These are phyloP conservation scores for Polytolypa hystricis DNA, from an alignment of 2,329 filamentous ascomycete genomes.

Conservation along the genomic window DNA sequence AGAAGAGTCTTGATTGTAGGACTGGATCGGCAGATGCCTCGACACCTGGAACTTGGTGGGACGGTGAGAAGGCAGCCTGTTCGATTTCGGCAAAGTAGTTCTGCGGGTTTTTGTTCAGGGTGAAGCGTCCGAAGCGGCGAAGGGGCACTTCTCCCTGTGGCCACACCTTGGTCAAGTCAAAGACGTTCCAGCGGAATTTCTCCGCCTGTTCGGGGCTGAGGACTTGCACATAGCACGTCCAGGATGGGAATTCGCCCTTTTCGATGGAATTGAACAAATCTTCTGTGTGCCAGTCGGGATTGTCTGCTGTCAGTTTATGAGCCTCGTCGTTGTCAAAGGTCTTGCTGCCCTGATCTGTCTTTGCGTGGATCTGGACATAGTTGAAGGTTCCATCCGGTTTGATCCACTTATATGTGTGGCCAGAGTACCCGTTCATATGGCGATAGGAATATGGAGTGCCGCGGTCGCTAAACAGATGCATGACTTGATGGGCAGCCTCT, in stretches of 20 bases:
- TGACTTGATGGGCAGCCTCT: constrained; percentile 52
- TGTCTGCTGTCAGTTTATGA: constrained; percentile 40
- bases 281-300: constrained; percentile 52
- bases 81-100: constrained; percentile 65
- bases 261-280: constrained; percentile 56
- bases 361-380: constrained; percentile 55
- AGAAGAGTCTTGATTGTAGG: constrained; percentile 58
- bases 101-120: constrained; percentile 51
- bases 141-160: constrained; percentile 53
- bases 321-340: constrained; percentile 50
- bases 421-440: constrained; percentile 57
- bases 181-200: constrained; percentile 51
- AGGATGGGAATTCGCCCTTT: constrained; percentile 49
- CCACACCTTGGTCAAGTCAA: constrained; percentile 62
- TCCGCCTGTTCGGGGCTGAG: constrained; percentile 52
- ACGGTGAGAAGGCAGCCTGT: constrained; percentile 58
- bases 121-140: constrained; percentile 50
- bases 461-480: constrained; percentile 55
- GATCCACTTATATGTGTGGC: constrained; percentile 56
- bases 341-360: constrained; percentile 52
- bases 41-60: constrained; percentile 55
- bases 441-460: constrained; percentile 56
- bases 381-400: constrained; percentile 56
- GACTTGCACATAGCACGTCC: constrained; percentile 54
- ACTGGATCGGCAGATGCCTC: constrained; percentile 61